Percentiles rank a stretch among this genome's conserved stretches.
These are phyloP conservation scores for Ramichloridium luteum DNA, from an alignment of 2,329 filamentous ascomycete species.

Conservation along the genomic window DNA sequence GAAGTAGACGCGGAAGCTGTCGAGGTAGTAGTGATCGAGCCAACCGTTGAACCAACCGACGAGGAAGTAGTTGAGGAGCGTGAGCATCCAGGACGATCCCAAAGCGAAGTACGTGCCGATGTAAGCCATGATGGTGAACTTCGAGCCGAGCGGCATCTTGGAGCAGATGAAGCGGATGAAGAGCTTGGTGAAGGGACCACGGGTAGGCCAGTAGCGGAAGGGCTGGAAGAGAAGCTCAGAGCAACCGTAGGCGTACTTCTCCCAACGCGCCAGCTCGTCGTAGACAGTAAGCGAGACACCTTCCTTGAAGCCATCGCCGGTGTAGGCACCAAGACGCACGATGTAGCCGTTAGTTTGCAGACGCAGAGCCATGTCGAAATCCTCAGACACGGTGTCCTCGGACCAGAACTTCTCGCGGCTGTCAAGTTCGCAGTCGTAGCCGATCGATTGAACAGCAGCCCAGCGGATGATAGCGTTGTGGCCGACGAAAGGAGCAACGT, in stretches of 20 bases:
- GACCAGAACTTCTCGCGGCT: constrained; percentile 69
- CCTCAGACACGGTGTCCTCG: constrained; percentile 66
- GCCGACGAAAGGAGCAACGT: constrained; percentile 69
- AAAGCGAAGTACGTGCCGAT: constrained; percentile 74
- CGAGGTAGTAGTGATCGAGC: constrained; percentile 68
- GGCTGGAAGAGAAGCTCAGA: constrained; percentile 74
- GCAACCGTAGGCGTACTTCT: constrained; percentile 77
- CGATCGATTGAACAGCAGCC: constrained; percentile 62
- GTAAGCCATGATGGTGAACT: constrained; percentile 64
- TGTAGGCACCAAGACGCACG: constrained; percentile 60
- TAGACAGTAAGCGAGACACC: constrained; percentile 76
- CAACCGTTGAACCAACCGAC: constrained; percentile 66
- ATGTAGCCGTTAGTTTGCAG: constrained; percentile 61
- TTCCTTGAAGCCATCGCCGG: constrained; percentile 67
- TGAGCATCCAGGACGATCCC: constrained; percentile 62
- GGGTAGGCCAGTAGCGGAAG: constrained; percentile 57
- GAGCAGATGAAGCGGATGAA: constrained; percentile 64
- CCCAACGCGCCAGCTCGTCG: constrained; percentile 73
- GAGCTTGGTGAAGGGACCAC: constrained; percentile 65
- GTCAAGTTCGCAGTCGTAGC: constrained; percentile 56
- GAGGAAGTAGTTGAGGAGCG: constrained; percentile 60
- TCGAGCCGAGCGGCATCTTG: constrained; percentile 61
- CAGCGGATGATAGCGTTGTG: constrained; percentile 67
- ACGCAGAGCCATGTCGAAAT: constrained; percentile 71
- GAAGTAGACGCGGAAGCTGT: constrained; percentile 70